These are phyloP conservation scores for Fraxinus cuspidata DNA, from an alignment of 257 asterid genomes.

Conservation along the genomic window DNA sequence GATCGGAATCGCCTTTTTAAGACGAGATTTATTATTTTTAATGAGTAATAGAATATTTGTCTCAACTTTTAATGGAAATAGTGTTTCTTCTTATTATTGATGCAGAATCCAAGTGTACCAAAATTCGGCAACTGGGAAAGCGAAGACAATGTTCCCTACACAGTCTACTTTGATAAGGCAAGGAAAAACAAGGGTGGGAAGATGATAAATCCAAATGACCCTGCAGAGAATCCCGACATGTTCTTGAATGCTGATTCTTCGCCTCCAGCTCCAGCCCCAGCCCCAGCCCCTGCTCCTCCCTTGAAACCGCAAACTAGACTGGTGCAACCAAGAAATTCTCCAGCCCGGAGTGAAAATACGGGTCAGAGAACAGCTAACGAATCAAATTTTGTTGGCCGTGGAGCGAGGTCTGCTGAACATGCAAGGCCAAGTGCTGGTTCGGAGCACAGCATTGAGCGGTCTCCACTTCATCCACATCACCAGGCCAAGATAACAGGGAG, in stretches of 20 bases:
- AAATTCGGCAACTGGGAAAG: constrained; percentile 64
- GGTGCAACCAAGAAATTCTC: constrained; percentile 33
- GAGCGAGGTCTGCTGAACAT: constrained; percentile 39
- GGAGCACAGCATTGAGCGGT: constrained; percentile 47
- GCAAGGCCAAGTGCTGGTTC: constrained; percentile 44
- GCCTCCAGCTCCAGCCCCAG: constrained; percentile 14
- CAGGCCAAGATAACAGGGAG: constrained; percentile 36
- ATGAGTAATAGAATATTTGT: too few species aligned
- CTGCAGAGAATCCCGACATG: constrained; percentile 40
- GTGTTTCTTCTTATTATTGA: constrained; percentile 6
- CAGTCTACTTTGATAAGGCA: constrained; percentile 71
- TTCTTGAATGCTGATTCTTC: constrained; percentile 21
- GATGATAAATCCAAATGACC: constrained; percentile 53
- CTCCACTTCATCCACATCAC: constrained; percentile 54
- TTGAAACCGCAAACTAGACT: constrained; percentile 17
- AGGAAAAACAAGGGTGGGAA: constrained; percentile 62
- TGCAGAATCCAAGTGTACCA: constrained; percentile 52
- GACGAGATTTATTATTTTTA: too few species aligned
- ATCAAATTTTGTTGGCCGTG: constrained; percentile 40
- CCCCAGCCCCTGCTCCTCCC: constrained; percentile 18
- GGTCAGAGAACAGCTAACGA: constrained; percentile 33
- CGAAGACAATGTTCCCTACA: constrained; percentile 63
- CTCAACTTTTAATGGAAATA: too few species aligned
- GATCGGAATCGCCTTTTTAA: too few species aligned
- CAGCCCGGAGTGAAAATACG: constrained; percentile 32